Evolutionary conservation across 1,284 basidiomycete species (phyloP).

Genomic region (Clitocybe nebularis): DNA sequence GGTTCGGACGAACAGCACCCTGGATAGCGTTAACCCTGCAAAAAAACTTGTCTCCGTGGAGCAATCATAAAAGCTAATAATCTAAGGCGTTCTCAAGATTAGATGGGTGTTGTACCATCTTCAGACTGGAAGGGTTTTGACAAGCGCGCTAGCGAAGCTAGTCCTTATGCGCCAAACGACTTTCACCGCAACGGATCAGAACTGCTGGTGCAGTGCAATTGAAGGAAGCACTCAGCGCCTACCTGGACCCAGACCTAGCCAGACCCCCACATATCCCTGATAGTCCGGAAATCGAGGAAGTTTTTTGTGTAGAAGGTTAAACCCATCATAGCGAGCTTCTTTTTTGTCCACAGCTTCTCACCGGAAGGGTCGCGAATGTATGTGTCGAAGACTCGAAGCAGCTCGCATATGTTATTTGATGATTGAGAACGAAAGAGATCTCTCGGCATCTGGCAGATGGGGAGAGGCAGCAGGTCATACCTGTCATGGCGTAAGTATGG

Average conservation of each 20-base stretch:
- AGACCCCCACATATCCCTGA: neutral
- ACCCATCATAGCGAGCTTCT: neutral
- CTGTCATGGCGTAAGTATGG: neutral
- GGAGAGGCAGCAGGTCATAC: neutral
- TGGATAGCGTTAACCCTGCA: no score
- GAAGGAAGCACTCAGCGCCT: neutral
- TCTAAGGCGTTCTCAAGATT: neutral
- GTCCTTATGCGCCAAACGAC: neutral
- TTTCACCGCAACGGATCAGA: neutral
- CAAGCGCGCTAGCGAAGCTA: neutral
- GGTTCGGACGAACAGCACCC: neutral
- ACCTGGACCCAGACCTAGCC: neutral
- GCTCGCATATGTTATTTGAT: conserved; percentile 1
- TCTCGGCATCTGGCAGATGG: neutral
- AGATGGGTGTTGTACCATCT: neutral
- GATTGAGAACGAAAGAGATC: neutral
- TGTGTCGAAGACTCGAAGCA: neutral
- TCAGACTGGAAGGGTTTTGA: neutral
- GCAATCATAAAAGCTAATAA: neutral
- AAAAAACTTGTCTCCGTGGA: conserved; percentile 1
- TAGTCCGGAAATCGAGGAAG: neutral
- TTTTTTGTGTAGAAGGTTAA: neutral
- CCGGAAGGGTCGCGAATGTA: conserved; percentile 1
- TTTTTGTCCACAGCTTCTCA: no score
- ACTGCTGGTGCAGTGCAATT: neutral